phyloP scores from a whole-genome alignment of 805 yeast species.

The Candida coquimbonensis region DNA sequence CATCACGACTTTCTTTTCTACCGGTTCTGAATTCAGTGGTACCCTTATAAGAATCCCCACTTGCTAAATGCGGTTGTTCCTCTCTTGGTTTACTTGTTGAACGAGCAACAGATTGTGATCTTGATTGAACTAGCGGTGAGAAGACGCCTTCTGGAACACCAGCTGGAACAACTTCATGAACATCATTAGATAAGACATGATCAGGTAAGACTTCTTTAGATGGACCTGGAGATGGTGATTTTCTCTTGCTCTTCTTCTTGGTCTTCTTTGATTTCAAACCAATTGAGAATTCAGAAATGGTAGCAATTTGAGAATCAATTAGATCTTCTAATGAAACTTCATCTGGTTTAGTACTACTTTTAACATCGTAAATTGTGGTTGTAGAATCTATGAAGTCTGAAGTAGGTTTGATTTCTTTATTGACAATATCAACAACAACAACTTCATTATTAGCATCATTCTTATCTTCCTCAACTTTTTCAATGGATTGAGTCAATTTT shows the following conservation, averaged over 20 bases:
- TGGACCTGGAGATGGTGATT: not conserved
- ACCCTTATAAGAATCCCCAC: conserved; percentile 71
- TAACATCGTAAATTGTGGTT: conserved; percentile 15
- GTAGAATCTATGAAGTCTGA: not conserved
- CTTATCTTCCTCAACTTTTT: conserved; percentile 5
- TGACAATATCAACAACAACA: conserved; percentile 20
- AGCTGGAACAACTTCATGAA: conserved; percentile 36
- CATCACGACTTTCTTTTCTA: conserved; percentile 22
- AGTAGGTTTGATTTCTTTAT: conserved; percentile 2
- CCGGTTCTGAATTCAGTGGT: conserved; percentile 33
- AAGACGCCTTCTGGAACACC: conserved; percentile 36
- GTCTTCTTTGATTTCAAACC: conserved; percentile 13
- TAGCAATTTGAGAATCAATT: conserved; percentile 25
- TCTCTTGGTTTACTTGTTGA: not conserved
- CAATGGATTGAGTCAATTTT: conserved; percentile 6
- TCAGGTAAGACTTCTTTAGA: conserved; percentile 23
- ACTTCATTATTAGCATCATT: conserved; percentile 12
- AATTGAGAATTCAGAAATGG: conserved; percentile 19
- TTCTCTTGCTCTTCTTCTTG: not conserved
- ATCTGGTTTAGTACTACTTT: conserved; percentile 8
- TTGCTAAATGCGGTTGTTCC: conserved; percentile 56
- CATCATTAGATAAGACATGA: conserved; percentile 31
- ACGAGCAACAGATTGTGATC: conserved; percentile 20
- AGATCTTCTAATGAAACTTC: conserved; percentile 22
- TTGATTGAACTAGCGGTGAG: conserved; percentile 27